Base-by-base conservation (phyloP, 768 basidiomycete genomes). In the Auricularia auricula-judae region DNA sequence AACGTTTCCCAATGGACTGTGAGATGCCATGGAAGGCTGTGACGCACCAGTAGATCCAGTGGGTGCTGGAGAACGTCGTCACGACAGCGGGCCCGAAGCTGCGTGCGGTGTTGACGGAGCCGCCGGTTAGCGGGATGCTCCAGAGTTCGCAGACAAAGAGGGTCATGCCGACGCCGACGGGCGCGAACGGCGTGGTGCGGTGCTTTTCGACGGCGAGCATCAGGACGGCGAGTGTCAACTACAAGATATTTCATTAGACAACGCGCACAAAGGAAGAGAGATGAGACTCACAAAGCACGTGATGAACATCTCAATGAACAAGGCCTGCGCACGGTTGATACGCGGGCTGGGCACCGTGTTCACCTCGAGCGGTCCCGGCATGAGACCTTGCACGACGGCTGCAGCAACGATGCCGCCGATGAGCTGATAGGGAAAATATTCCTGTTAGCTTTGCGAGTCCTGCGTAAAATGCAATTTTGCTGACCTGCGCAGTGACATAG, bases 271-370 rank as follows among this genome's bases (percentile, higher is more conserved):
- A 8, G 3, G 36, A 33, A 23, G 12, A 61, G 12, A 47, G 53
- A 10, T 21, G 47, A 16, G 58, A 84, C 81, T 16, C 47, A 88
- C 76, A 16, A 78, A 76, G 12, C 82, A 76, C 14, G 86, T 87
- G 67, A 83, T 80, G 73, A 88, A 87, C 81, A 86, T 84, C 71
- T 88, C 86, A 65, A 88, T 86, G 72, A 87, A 88, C 18, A 86
- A 79, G 10, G 78, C 85, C 71, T 88, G 84, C 1, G 83, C 78
- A 2, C 72, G 65, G 72, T 80, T 87, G 65, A 82, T 73, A 2
- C 79, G 80, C n/a, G 73, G 70, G 8, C 76, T 75, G 36, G 84
- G 75, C 67, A 72, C 72, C 8, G 83, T 84, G 67, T 18, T 84
- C 62, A 82, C 79, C 18, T 76, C 75, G 7, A 86, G 74, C 1